Conservation (phyloP, 805 yeast genomes). For the Nakazawaea populi region DNA sequence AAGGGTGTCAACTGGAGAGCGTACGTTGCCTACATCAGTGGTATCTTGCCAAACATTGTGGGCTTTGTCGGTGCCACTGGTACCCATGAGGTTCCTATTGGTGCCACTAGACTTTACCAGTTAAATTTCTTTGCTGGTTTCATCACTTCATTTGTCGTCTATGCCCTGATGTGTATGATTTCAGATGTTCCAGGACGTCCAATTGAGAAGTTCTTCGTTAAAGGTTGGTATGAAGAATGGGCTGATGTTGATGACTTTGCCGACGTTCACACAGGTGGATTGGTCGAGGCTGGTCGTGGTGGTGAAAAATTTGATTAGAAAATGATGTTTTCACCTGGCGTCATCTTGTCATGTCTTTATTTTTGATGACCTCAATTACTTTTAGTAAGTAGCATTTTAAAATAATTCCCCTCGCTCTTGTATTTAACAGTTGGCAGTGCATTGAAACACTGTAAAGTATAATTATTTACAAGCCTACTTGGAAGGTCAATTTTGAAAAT, state of each 20-base stretch:
- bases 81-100: slow-evolving; percentile 62
- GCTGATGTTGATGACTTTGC: slow-evolving; percentile 61
- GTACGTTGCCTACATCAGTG: slow-evolving; percentile 69
- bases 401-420: too few relatives aligned
- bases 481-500: too few relatives aligned
- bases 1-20: slow-evolving; percentile 83
- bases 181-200: slow-evolving; percentile 48
- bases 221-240: slow-evolving; percentile 59
- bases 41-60: slow-evolving; percentile 76
- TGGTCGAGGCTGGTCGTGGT: slow-evolving; percentile 2
- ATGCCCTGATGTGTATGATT: slow-evolving; percentile 43
- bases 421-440: too few relatives aligned
- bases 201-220: slow-evolving; percentile 33
- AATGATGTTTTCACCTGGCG: background rate
- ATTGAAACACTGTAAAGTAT: too few relatives aligned
- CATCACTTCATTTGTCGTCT: slow-evolving; percentile 47
- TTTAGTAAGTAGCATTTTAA: too few relatives aligned
- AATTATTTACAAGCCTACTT: too few relatives aligned
- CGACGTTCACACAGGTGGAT: slow-evolving; percentile 16
- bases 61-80: slow-evolving; percentile 86
- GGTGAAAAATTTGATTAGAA: background rate
- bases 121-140: slow-evolving; percentile 78
- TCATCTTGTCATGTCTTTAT: background rate
- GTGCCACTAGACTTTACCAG: slow-evolving; percentile 69
- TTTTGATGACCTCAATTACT: background rate